Base-by-base conservation (phyloP, 2,329 filamentous ascomycete genomes). In the Aspergillus caelatus region DNA sequence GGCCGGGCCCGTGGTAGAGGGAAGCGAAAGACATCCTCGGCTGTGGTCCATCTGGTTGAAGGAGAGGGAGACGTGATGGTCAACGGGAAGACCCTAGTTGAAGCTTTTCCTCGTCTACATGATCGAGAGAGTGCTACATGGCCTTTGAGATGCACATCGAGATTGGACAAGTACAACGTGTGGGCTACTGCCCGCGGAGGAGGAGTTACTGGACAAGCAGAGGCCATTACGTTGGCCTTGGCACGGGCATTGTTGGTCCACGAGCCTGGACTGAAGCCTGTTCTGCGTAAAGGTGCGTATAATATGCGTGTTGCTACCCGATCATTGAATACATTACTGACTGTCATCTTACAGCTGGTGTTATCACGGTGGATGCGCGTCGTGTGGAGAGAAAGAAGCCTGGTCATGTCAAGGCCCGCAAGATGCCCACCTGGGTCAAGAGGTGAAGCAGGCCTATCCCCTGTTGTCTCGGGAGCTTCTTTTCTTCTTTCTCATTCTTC, bases 371-470 rank as follows among this genome's bases (percentile, higher is more conserved):
- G 75, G 94, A 99, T 82, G 87, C 90, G 62, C 93, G 94, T 82
- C 89, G 85, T 75, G 96, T 99, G 70, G 95, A 99, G 83, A 94
- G 95, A 79, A 99, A 99, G 89, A 98, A 99, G 87, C 88, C 93
- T 62, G 96, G 95, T 71, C 92, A 93, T 75, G 81, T 96, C 82
- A 99, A 99, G 86, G 94, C 95, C 63, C 91, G 95, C 81, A 99
- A 99, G 89, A 96, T 91, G 88, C 94, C 94, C 65, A 87, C 95
- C 73, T 99, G 96, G 95, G 94, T 98, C 85, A 98, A 97, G 88
- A 84, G 88, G 78, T 89, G 70, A 79, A 67, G 62, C 16, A 61
- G 59, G 59, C 67, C 67, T 67, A 62, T 63, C 65, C 68, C 69
- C 63, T 74, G 45, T 71, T 71, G 69, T 64, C 70, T 65, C 32